Conservation (phyloP, 148 eudicot species). For the Amaranthus palmeri region DNA sequence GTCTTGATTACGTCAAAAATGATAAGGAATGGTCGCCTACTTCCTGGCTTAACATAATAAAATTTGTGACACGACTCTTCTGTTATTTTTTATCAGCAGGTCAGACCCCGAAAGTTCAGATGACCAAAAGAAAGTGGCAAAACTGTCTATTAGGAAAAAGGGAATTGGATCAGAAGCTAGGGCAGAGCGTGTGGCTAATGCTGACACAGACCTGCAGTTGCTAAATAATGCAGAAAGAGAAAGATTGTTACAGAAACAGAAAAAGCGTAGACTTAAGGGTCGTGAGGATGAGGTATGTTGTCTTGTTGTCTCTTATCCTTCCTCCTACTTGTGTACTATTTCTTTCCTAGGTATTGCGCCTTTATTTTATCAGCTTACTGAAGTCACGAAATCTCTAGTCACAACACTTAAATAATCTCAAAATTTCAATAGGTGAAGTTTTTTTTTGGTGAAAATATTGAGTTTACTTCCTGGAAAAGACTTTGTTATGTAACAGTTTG, state of each 20-base stretch:
- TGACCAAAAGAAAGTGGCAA: constrained; percentile 62
- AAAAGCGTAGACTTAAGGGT: constrained; percentile 82
- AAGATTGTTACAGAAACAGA: constrained; percentile 72
- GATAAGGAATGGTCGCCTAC: background rate
- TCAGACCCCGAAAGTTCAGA: constrained; percentile 51
- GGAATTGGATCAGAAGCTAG: constrained; percentile 92
- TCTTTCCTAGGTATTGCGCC: background rate
- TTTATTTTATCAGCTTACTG: background rate
- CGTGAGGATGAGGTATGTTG: constrained; percentile 87
- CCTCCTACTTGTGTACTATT: background rate
- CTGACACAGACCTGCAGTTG: constrained; percentile 74
- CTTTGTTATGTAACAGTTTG: background rate
- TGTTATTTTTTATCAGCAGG: constrained; percentile 36
- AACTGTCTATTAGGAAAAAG: constrained; percentile 71
- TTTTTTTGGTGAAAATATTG: too few species aligned
- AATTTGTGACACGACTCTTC: constrained; percentile 5
- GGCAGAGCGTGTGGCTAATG: constrained; percentile 75
- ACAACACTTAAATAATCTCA: background rate
- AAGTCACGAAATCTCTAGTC: background rate
- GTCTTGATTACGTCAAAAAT: background rate
- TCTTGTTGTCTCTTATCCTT: background rate
- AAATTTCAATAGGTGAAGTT: too few species aligned
- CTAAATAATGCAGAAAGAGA: constrained; percentile 59
- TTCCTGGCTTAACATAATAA: background rate
- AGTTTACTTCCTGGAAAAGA: background rate